These are phyloP conservation scores for Xylariaceae sp. DNA, from an alignment of 2,329 filamentous ascomycete genomes.

Conservation along the genomic window DNA sequence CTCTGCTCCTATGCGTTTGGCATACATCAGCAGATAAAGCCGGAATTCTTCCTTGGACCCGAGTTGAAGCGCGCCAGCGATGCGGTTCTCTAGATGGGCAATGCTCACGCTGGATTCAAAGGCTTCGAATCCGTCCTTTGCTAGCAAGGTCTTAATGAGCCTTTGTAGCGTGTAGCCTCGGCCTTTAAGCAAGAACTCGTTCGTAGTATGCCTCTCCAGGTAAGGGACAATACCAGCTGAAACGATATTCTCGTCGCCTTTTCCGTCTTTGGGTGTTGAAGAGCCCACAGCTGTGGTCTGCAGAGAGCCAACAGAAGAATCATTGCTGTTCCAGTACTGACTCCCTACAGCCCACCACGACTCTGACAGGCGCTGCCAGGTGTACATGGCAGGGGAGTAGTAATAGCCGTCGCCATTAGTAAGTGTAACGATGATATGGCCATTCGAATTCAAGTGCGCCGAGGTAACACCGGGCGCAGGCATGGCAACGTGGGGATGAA, in stretches of 20 bases:
- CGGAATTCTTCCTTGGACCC: constrained; percentile 89
- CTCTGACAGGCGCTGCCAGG: constrained; percentile 94
- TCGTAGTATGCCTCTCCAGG: constrained; percentile 90
- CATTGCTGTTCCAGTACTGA: constrained; percentile 98
- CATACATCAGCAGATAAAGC: constrained; percentile 96
- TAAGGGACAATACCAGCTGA: constrained; percentile 91
- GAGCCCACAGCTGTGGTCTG: constrained; percentile 65
- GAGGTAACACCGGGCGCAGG: constrained; percentile 81
- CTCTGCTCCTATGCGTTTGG: constrained; percentile 88
- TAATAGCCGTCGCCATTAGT: constrained; percentile 93
- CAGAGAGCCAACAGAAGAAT: constrained; percentile 78
- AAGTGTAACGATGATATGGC: constrained; percentile 80
- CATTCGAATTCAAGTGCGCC: constrained; percentile 82
- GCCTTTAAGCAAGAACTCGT: constrained; percentile 84
- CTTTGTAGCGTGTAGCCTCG: constrained; percentile 87
- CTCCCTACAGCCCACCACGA: constrained; percentile 97
- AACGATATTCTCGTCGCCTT: constrained; percentile 51
- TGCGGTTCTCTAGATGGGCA: constrained; percentile 88
- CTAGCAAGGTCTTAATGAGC: constrained; percentile 82
- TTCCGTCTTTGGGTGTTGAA: constrained; percentile 42
- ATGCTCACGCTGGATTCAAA: constrained; percentile 91
- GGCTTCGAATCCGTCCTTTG: constrained; percentile 83
- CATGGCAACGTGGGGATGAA: constrained; percentile 70
- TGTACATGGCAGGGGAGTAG: constrained; percentile 79
- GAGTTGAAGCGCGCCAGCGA: constrained; percentile 80